Conservation (phyloP, 78 protist genomes). For the Dictyostelium brefeldianum region DNA sequence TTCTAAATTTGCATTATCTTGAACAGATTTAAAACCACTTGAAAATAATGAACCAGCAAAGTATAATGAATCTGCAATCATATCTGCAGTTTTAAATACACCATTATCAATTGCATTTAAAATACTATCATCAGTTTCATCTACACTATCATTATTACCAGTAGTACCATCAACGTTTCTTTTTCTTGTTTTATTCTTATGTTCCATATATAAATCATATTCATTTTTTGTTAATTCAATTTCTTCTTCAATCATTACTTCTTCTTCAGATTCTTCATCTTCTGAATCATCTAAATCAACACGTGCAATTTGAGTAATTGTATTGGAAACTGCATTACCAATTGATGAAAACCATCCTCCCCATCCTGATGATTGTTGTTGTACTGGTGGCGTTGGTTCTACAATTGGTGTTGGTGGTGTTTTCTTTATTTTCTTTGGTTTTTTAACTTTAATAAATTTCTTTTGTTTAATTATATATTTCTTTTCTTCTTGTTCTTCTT, state of each 20-base stretch:
- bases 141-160: not conserved
- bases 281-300: slow-evolving; percentile 23
- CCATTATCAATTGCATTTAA: slow-evolving; percentile 62
- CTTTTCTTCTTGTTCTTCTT: not conserved
- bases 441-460: slow-evolving; percentile 5
- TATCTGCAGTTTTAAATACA: slow-evolving; percentile 75
- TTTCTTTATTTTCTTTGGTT: not conserved
- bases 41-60: slow-evolving; percentile 55
- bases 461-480: not conserved
- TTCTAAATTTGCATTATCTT: slow-evolving; percentile 65
- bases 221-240: not conserved
- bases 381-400: slow-evolving; percentile 23
- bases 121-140: slow-evolving; percentile 29
- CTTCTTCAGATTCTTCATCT: slow-evolving; percentile 27
- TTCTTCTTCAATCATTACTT: slow-evolving; percentile 36
- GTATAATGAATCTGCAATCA: slow-evolving; percentile 66
- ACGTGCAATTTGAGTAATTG: slow-evolving; percentile 38
- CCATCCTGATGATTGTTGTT: slow-evolving; percentile 52
- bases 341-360: slow-evolving; percentile 78
- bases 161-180: not conserved
- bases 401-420: not conserved
- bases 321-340: slow-evolving; percentile 68
- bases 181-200: not conserved
- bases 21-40: slow-evolving; percentile 73
- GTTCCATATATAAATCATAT: not conserved